Evolutionary conservation across 2,329 filamentous ascomycete species (phyloP), one percentile per base, ranked within the genome.

Genomic region (Ceratocystis harringtonii): DNA sequence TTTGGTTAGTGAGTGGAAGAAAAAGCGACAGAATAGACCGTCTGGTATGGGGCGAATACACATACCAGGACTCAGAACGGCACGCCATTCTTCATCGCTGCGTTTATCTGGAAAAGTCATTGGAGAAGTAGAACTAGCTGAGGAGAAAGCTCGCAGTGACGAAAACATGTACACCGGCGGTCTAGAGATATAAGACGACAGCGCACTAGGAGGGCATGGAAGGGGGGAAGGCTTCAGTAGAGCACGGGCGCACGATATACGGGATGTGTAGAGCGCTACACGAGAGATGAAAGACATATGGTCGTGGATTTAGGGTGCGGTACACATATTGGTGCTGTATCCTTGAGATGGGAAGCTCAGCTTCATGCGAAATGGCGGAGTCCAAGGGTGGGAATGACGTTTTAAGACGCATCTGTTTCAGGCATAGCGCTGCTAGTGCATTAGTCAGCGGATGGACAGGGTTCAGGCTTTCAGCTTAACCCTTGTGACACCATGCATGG

Each of bases 41-140:
- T 12, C 19, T 2, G 48, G 8, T 10, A 4, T 15, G 22, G 15
- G 22, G 25, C 48, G n/a, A 52, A 15, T 6, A 5, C 22, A 28
- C 75, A 69, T 74, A 79, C 78, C 75, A 71, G 78, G 78, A 70
- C 80, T 91, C 64, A 99, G 78, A 67, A 96, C 83, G 7, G 92
- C 89, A 70, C 85, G 87, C 94, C 94, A 99, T 77, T 97, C 91
- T 66, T 89, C 84, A 25, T 91, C 82, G 48, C 79, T 83, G 75
- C 91, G 89, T 74, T 94, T 78, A 63, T 94, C 84, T n/a, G 94
- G 90, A 71, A 87, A 92, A 55, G 84, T 81, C 80, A 88, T 89
- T 64, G 81, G 81, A 69, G 76, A 78, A 25, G 63, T 22, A 8
- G 66, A 48, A 6, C 78, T 76, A 45, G 79, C 77, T 28, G 80